Percentiles rank a stretch among this genome's conserved stretches.
These are phyloP conservation scores for Chondrostereum purpureum DNA, from an alignment of 1,284 basidiomycete species.

Conservation along the genomic window DNA sequence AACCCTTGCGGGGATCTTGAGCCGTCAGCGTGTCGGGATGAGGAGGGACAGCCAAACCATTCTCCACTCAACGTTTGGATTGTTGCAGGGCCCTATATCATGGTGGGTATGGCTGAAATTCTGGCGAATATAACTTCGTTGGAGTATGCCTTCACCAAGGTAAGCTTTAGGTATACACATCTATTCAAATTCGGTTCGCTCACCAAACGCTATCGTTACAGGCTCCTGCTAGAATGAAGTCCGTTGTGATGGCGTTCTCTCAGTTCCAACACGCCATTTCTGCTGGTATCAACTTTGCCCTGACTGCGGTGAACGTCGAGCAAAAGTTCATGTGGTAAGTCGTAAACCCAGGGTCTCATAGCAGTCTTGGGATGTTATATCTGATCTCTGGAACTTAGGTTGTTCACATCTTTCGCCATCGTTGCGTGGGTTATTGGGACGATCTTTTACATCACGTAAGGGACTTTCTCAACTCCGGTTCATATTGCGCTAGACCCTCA, in stretches of 20 bases:
- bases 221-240: slow-evolving; percentile 50
- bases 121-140: slow-evolving; percentile 58
- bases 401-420: slow-evolving; percentile 39
- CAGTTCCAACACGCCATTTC: slow-evolving; percentile 49
- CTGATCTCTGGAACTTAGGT: too few relatives aligned
- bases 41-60: slow-evolving; percentile 27
- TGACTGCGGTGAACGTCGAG: slow-evolving; percentile 36
- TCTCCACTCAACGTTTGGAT: slow-evolving; percentile 49
- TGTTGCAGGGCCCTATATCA: slow-evolving; percentile 39
- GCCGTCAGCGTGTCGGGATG: slow-evolving; percentile 33
- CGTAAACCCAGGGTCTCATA: too few relatives aligned
- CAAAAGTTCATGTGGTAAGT: slow-evolving; percentile 29
- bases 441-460: slow-evolving; percentile 34
- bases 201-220: background rate
- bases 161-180: background rate
- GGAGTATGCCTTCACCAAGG: slow-evolving; percentile 63
- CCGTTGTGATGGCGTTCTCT: slow-evolving; percentile 47
- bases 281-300: slow-evolving; percentile 38
- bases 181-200: too few relatives aligned
- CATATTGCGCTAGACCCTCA: too few relatives aligned
- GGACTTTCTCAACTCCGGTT: slow-evolving; percentile 5
- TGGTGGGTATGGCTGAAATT: slow-evolving; percentile 46
- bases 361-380: too few relatives aligned
- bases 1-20: slow-evolving; percentile 40
- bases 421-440: slow-evolving; percentile 41